Conservation (phyloP, 495 filamentous ascomycete genomes). For the Tuber brumale region DNA sequence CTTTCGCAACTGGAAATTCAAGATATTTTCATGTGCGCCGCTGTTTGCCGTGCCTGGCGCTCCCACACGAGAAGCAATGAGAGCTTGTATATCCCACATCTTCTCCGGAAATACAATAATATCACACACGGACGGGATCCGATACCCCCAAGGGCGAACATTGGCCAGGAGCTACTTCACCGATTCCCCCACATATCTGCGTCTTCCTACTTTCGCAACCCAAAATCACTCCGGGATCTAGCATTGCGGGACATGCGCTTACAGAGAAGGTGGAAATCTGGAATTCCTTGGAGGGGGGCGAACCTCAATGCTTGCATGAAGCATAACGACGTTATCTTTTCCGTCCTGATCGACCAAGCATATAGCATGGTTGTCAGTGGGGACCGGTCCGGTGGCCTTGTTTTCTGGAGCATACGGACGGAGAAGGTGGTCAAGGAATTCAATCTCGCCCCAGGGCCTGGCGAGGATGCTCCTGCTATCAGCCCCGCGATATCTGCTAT, state of each 20-base stretch:
- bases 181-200: conserved; percentile 29
- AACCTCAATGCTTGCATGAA: conserved; percentile 24
- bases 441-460: conserved; percentile 13
- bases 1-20: conserved; percentile 30
- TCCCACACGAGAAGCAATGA: conserved; percentile 32
- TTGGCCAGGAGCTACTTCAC: conserved; percentile 23
- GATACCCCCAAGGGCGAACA: conserved; percentile 25
- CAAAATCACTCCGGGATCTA: conserved; percentile 27
- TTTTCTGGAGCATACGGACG: conserved; percentile 31
- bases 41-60: conserved; percentile 34
- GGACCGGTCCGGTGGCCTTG: conserved; percentile 28
- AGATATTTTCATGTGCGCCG: conserved; percentile 32
- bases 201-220: conserved; percentile 28
- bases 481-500: conserved; percentile 27
- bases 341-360: conserved; percentile 26
- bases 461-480: conserved; percentile 7
- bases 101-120: conserved; percentile 31
- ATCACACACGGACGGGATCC: conserved; percentile 25
- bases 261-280: conserved; percentile 27
- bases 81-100: conserved; percentile 26
- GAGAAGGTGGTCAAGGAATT: conserved; percentile 23
- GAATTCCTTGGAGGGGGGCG: conserved; percentile 16
- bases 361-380: conserved; percentile 30
- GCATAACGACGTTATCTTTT: conserved; percentile 31
- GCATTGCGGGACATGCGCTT: conserved; percentile 26